Percentiles rank a stretch among this genome's conserved stretches.
These are phyloP conservation scores for Boletellus deceptivus DNA, from an alignment of 1,284 basidiomycete genomes.

Conservation along the genomic window DNA sequence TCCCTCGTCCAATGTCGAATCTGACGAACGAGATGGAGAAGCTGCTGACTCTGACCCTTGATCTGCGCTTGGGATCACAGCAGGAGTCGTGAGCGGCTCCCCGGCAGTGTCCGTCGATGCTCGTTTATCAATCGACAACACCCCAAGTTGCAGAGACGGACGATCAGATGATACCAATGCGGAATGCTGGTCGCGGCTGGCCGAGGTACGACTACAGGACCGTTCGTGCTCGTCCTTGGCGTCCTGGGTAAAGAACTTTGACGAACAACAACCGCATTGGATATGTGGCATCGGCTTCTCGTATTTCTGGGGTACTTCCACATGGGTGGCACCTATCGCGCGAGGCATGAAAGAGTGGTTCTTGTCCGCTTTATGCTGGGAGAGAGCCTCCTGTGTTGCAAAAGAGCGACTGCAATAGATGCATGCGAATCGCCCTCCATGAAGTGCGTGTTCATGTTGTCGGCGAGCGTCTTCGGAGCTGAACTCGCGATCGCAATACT, in stretches of 20 bases:
- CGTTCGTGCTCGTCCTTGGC: conserved; percentile 11
- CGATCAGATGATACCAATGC: too few species aligned
- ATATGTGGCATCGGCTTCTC: conserved; percentile 4
- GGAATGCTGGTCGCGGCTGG: neutral
- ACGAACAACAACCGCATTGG: conserved; percentile 18
- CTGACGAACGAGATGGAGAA: conserved; percentile 7
- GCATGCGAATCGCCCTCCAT: conserved; percentile 13
- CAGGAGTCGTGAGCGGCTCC: neutral
- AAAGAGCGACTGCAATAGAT: conserved; percentile 12
- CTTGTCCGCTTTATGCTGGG: neutral
- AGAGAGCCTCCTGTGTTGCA: neutral
- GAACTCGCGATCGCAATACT: conserved; percentile 16
- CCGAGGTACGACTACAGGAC: conserved; percentile 3
- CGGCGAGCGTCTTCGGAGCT: neutral
- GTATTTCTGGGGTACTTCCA: conserved; percentile 8
- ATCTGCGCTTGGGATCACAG: neutral
- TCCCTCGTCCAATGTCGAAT: conserved; percentile 2
- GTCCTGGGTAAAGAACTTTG: neutral
- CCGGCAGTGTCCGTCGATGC: neutral
- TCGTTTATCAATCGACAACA: neutral
- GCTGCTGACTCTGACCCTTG: neutral
- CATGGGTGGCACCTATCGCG: conserved; percentile 1
- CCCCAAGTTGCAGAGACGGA: neutral
- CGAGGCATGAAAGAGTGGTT: too few species aligned
- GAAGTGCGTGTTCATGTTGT: conserved; percentile 14